Conservation (phyloP, 2,329 filamentous ascomycete genomes). For the Incumbomyces delicatus region DNA sequence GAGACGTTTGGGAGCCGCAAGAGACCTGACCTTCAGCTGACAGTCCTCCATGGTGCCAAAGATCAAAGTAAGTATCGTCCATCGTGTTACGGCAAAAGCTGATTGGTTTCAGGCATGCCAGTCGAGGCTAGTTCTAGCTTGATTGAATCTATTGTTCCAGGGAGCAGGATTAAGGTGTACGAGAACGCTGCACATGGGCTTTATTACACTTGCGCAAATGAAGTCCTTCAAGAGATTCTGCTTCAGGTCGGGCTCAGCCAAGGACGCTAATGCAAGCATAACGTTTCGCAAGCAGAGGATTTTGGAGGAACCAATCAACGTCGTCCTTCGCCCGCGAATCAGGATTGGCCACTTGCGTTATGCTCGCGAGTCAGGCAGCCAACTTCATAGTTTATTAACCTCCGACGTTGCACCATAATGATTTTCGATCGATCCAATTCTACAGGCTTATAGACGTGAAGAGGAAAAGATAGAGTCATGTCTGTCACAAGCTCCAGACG, state of each 20-base stretch:
- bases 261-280: constrained; percentile 9
- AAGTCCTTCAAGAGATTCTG: constrained; percentile 18
- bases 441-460: background rate
- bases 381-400: background rate
- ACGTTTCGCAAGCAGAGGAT: constrained; percentile 5
- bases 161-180: constrained; percentile 21
- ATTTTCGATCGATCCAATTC: background rate
- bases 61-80: constrained; percentile 17
- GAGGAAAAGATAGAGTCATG: background rate
- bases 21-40: constrained; percentile 16
- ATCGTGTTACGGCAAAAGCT: background rate
- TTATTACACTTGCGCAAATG: constrained; percentile 14
- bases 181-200: constrained; percentile 23
- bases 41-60: constrained; percentile 23
- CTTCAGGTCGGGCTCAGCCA: constrained; percentile 12
- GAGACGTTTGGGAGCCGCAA: constrained; percentile 5
- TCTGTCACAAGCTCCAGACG: constrained; percentile 6
- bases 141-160: constrained; percentile 10
- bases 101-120: constrained; percentile 16
- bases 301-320: background rate
- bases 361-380: background rate
- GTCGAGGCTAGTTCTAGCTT: constrained; percentile 19
- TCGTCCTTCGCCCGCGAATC: background rate
- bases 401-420: background rate
- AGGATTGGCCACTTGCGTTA: background rate